Base-by-base conservation (phyloP, 805 yeast genomes). In the Nakazawaea holstii region DNA sequence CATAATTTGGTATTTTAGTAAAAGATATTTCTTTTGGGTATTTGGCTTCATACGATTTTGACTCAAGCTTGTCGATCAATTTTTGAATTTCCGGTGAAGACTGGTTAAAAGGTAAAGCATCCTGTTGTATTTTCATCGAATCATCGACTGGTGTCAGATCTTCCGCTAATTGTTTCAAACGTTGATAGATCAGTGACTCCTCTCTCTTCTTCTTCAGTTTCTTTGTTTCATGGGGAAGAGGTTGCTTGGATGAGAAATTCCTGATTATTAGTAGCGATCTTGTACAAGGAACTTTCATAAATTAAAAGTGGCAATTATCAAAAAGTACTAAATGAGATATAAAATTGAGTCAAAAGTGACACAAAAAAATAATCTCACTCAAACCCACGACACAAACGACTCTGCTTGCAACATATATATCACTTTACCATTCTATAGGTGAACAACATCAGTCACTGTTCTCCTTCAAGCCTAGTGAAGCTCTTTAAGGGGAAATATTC, bases 91-190 rank as follows among this genome's bases (percentile, higher is more conserved):
- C 33, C 14, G 49, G 39, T n/a, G 46, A 17, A 24, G 7, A 35
- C 33, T 14, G 17, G n/a, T 59, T 48, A 27, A 50, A 53, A 2
- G 60, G 61, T 8, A 59, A 43, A 1, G 63, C 58, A 51, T 62
- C 65, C 35, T 48, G 41, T 6, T 52, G 51, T 6, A 43, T 44
- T 6, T 74, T 73, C 1, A 70, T 67, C 0, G 71, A 64, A 49
- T 69, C 73, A 38, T 59, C 71, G 1, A 55, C 42, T 1, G 69
- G 69, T 1, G 53, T 45, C 1, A 77, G 74, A 32, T 71, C 66
- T 50, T 72, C 77, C 0, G 74, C 69, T 15, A 74, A 52, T 42
- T 68, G 72, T 46, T 65, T 66, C 17, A 74, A 53, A 26, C 74
- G 56, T 14, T 66, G 56, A 39, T 51, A 61, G 66, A 74, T 58